Evolutionary conservation across 192 early-diverging fungal species (phyloP).

Genomic region (Cladochytrium replicatum): DNA sequence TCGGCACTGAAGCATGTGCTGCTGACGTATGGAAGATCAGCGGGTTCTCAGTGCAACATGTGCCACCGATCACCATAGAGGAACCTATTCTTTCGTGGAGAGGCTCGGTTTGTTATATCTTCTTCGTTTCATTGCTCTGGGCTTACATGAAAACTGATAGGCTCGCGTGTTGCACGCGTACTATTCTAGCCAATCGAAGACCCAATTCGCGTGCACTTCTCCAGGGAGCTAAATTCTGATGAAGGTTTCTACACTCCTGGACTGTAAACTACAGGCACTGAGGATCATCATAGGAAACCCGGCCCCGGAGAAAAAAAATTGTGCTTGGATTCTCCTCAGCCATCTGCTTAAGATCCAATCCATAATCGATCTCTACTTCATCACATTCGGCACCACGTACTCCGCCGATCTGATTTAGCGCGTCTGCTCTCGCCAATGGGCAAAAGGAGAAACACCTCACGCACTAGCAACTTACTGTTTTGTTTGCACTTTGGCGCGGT

Average conservation of each 20-base stretch:
- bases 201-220: slow-evolving; percentile 74
- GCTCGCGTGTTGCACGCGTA: slow-evolving; percentile 79
- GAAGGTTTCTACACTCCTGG: not conserved
- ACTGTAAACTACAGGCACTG: not conserved
- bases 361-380: slow-evolving; percentile 65
- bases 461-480: slow-evolving; percentile 71
- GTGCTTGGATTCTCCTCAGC: slow-evolving; percentile 13
- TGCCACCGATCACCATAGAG: slow-evolving; percentile 12
- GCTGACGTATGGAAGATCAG: slow-evolving; percentile 91
- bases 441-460: slow-evolving; percentile 22
- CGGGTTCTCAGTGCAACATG: slow-evolving; percentile 57
- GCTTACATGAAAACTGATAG: slow-evolving; percentile 19
- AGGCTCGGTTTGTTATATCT: slow-evolving; percentile 16
- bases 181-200: slow-evolving; percentile 94
- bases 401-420: slow-evolving; percentile 54
- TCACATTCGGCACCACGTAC: slow-evolving; percentile 79
- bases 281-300: not conserved
- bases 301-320: not conserved
- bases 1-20: slow-evolving; percentile 88
- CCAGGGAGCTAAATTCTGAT: slow-evolving; percentile 40
- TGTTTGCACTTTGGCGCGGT: slow-evolving; percentile 51
- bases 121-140: not conserved
- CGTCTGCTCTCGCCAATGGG: slow-evolving; percentile 49
- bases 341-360: slow-evolving; percentile 46
- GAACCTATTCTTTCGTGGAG: slow-evolving; percentile 21